Evolutionary conservation across 2,329 filamentous ascomycete species (phyloP), one percentile per base, ranked within the genome.

Genomic region (Bertia moriformis): DNA sequence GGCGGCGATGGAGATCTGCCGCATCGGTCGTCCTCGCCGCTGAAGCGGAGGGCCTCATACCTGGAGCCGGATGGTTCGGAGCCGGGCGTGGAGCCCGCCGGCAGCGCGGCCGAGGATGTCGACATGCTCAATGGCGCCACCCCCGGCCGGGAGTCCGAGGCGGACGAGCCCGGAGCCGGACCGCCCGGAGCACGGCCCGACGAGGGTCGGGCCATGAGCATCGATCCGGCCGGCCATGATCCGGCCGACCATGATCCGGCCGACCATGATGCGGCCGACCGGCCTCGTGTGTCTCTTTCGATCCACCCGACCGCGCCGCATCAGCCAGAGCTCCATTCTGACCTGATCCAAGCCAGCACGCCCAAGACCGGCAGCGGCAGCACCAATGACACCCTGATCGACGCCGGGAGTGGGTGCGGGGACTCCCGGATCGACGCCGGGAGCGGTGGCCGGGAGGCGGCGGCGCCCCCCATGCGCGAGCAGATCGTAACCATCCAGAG

Each of bases 401-500:
- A n/a, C n/a, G n/a, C n/a, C n/a, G n/a, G n/a, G n/a, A n/a, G n/a
- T n/a, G n/a, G n/a, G n/a, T n/a, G n/a, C n/a, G n/a, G n/a, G n/a
- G n/a, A n/a, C n/a, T n/a, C n/a, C n/a, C n/a, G n/a, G n/a, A n/a
- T n/a, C n/a, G n/a, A n/a, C n/a, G n/a, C n/a, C n/a, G n/a, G n/a
- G n/a, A n/a, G n/a, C n/a, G n/a, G n/a, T n/a, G n/a, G n/a, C n/a
- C n/a, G n/a, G n/a, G n/a, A n/a, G n/a, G n/a, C 33, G 39, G 13
- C 39, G 14, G 41, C 48, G 4, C 69, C 65, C 12, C 58, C 66
- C 3, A 63, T 77, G 44, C 78, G 84, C 46, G 69, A 75, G 37
- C 89, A 95, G 56, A 77, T 94, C 42, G 71, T 70, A 41, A 74
- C 74, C 27, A 84, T 95, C 38, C 70, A 73, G 49, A 66, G 67